phyloP scores from a whole-genome alignment of 2,329 filamentous ascomycete genomes.

The Epichloe typhina region DNA sequence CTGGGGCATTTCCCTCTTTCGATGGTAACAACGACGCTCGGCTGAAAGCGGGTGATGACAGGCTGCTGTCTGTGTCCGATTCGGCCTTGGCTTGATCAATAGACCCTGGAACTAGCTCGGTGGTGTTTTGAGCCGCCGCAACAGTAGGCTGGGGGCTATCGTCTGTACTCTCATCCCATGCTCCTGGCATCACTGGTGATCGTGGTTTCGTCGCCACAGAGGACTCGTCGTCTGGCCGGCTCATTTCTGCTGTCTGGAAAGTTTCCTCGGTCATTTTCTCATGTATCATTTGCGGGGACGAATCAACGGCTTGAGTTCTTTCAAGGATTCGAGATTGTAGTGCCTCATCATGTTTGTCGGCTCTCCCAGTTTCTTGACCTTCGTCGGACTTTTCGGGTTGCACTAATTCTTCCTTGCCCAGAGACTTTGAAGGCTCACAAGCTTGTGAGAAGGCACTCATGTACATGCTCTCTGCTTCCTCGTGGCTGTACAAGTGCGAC shows the following conservation, averaged over 20 bases:
- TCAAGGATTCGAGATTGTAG: neutral
- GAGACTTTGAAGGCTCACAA: conserved; percentile 10
- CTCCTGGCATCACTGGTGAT: conserved; percentile 33
- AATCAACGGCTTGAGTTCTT: neutral
- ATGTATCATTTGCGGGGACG: neutral
- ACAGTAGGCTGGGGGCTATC: neutral
- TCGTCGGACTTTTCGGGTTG: neutral
- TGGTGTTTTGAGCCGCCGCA: neutral
- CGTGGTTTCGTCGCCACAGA: neutral
- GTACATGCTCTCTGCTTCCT: conserved; percentile 79
- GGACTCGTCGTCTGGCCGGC: neutral
- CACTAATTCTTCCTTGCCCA: neutral
- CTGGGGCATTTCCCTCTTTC: neutral
- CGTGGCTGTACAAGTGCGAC: conserved; percentile 63
- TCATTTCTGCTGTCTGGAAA: neutral
- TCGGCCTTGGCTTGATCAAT: neutral
- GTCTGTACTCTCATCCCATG: conserved; percentile 28
- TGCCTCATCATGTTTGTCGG: neutral
- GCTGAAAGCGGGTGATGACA: conserved; percentile 17
- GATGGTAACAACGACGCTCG: conserved; percentile 9
- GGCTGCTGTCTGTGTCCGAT: conserved; percentile 12
- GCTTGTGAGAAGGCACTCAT: conserved; percentile 55
- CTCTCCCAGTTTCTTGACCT: neutral
- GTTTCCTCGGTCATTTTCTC: neutral
- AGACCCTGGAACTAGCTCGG: neutral